phyloP scores from a whole-genome alignment of 345 rosid genomes.

The Arabis alpina region DNA sequence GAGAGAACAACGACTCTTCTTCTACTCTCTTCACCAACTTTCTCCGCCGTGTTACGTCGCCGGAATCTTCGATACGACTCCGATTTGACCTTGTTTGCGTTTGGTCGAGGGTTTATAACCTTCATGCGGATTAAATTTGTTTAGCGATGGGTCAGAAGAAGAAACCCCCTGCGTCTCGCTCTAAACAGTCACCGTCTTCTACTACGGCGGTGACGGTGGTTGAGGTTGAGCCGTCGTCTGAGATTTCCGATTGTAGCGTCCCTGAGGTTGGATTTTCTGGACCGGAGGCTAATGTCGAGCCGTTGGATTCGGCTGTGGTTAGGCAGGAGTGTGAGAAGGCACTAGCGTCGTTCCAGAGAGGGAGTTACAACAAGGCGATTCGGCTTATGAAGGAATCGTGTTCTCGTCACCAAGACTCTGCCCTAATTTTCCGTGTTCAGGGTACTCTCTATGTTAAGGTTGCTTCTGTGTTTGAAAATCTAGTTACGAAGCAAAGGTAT shows the following conservation, averaged over 20 bases:
- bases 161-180: constrained; percentile 60
- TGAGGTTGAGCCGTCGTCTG: constrained; percentile 36
- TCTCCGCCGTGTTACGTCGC: constrained; percentile 27
- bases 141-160: constrained; percentile 81
- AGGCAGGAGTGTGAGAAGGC: constrained; percentile 90
- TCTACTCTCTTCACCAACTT: constrained; percentile 41
- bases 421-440: constrained; percentile 77
- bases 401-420: constrained; percentile 61
- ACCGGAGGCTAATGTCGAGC: constrained; percentile 42
- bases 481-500: constrained; percentile 65
- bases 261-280: constrained; percentile 11
- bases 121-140: constrained; percentile 48
- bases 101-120: constrained; percentile 8
- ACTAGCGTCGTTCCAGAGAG: constrained; percentile 72
- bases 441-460: constrained; percentile 78
- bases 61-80: constrained; percentile 14
- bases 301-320: constrained; percentile 43
- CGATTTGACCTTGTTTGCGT: constrained; percentile 27
- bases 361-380: constrained; percentile 84
- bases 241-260: constrained; percentile 15
- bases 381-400: constrained; percentile 85
- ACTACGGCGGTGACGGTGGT: constrained; percentile 33
- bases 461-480: constrained; percentile 78
- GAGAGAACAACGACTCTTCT: constrained; percentile 3
- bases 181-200: constrained; percentile 52